Base-by-base conservation (phyloP, 2,329 filamentous ascomycete species). In the Curvularia lunata region DNA sequence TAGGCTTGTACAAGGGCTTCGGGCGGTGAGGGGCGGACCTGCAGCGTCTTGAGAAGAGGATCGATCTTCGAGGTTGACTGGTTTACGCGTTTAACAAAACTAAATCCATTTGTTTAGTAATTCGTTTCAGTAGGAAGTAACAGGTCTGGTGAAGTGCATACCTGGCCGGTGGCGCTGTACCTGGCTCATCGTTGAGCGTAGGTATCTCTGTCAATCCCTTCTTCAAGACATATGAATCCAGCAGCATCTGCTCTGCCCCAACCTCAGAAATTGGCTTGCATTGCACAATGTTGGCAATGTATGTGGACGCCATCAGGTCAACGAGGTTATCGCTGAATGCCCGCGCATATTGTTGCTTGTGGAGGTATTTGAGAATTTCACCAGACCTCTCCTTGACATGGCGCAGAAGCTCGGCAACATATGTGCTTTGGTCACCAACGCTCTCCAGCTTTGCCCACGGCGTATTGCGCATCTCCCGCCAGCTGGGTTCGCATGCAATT, bases 241-340 rank as follows among this genome's bases (percentile, higher is more conserved):
- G 86, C 19, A 98, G 84, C 92, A 99, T 97, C 86, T 97, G 95
- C 77, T 99, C 94, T 10, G 95, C 95, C 12, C 93, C 95, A 53
- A 92, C 91, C 78, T 98, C 95, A 5, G 92, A 94, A 48, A 99
- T 90, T 0, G 95, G 95, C 65, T 88, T 88, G 78, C 92, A 97
- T 72, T 91, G 90, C 41, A 96, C 91, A 56, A 98, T 89, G 71
- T 90, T 96, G 62, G 83, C 82, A 64, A 97, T 86, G 74, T 95
- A 98, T 1, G 87, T 85, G 55, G 84, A 90, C 16, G 91, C 90
- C 62, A 98, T 80, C 62, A 91, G 85, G 75, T 99, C 95, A 38
- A 98, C 91, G n/a, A 98, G 81, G 64, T 98, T 94, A 76, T 99
- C 95, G 67, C 91, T 96, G 73, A 98, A 97, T 0, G 95, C 93